phyloP scores from a whole-genome alignment of 257 asterid species.

The Echites panduratus region DNA sequence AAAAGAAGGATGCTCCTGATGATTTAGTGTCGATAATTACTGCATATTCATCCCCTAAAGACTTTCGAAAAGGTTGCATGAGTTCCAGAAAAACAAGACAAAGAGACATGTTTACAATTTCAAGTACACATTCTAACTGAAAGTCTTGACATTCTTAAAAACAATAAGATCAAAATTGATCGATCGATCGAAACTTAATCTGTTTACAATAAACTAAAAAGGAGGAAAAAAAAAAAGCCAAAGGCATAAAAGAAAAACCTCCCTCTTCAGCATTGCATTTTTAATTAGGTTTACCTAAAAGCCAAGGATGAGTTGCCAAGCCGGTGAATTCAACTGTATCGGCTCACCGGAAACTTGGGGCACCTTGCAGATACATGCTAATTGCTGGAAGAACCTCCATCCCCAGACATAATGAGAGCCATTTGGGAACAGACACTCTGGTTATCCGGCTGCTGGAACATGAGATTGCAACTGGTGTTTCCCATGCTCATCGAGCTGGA shows the following conservation, averaged over 20 bases:
- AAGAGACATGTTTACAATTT: neutral
- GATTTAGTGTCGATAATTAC: too few species aligned
- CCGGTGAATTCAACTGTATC: conserved; percentile 20
- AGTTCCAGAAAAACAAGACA: neutral
- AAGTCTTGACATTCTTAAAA: neutral
- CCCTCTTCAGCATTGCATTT: too few species aligned
- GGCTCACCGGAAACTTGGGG: conserved; percentile 60
- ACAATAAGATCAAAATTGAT: neutral
- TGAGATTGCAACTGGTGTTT: conserved; percentile 17
- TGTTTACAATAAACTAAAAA: too few species aligned
- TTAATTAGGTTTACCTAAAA: conserved; percentile 38
- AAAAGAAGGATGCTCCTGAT: too few species aligned
- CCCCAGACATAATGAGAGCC: conserved; percentile 36
- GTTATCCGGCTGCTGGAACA: conserved; percentile 33
- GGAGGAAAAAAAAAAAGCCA: too few species aligned
- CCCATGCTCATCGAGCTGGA: conserved; percentile 16
- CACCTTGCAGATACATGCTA: conserved; percentile 47
- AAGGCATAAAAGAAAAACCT: too few species aligned
- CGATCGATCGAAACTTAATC: neutral
- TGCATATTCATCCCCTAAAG: too few species aligned
- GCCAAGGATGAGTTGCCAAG: conserved; percentile 99
- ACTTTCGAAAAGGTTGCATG: neutral
- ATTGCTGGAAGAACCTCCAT: conserved; percentile 32
- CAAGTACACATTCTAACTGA: neutral
- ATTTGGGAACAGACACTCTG: conserved; percentile 28